These are phyloP conservation scores for Plantago lanceolata DNA, from an alignment of 305 asterid species.

Conservation along the genomic window DNA sequence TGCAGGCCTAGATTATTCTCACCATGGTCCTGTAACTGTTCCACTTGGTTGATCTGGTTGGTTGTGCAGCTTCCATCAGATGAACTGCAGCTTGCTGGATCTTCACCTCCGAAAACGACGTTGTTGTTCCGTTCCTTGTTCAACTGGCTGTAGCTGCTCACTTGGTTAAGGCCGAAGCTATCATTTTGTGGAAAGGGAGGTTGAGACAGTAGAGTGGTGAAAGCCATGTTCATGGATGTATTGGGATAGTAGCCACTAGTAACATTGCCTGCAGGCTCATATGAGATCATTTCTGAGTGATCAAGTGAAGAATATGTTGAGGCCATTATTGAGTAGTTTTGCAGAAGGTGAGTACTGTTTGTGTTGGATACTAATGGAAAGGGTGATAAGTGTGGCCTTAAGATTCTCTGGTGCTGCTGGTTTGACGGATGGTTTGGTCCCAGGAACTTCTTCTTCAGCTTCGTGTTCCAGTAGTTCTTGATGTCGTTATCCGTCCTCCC, in stretches of 20 bases:
- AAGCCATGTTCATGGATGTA: constrained; percentile 18
- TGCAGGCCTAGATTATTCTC: not conserved
- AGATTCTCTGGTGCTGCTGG: constrained; percentile 8
- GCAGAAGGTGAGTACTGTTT: constrained; percentile 20
- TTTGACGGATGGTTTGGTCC: constrained; percentile 13
- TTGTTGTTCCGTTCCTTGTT: not conserved
- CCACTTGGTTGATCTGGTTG: constrained; percentile 21
- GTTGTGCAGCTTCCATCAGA: constrained; percentile 42
- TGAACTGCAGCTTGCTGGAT: constrained; percentile 38
- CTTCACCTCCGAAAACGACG: constrained; percentile 35
- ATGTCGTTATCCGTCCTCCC: constrained; percentile 68
- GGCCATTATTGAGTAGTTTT: constrained; percentile 22
- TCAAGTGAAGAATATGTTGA: constrained; percentile 13
- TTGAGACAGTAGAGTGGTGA: constrained; percentile 18
- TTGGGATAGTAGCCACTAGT: not conserved
- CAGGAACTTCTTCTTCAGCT: constrained; percentile 56
- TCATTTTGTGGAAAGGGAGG: constrained; percentile 24
- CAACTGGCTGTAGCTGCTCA: constrained; percentile 13
- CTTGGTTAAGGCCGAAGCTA: constrained; percentile 17
- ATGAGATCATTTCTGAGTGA: not conserved
- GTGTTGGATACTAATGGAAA: constrained; percentile 9
- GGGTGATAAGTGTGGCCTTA: constrained; percentile 16
- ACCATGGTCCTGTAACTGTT: constrained; percentile 22
- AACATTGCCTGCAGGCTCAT: not conserved
- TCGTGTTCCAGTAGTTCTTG: constrained; percentile 72